A percentile compares a stretch with the other conserved stretches of the same genome.
phyloP scores from a whole-genome alignment of 1,284 basidiomycete genomes.

The Lignosus rhinocerotis region DNA sequence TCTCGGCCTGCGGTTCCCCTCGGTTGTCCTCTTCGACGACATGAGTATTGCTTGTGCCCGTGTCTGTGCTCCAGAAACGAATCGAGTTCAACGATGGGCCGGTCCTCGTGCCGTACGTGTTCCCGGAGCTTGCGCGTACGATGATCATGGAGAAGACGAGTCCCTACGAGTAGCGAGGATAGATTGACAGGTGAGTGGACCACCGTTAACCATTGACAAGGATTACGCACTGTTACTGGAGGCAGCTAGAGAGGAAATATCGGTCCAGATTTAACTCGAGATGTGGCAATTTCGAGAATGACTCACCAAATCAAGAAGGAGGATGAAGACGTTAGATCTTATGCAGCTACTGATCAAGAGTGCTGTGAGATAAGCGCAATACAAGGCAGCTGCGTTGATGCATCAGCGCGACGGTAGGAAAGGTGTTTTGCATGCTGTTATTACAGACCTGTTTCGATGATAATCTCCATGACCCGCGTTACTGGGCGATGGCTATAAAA shows the following conservation, averaged over 20 bases:
- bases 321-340: conserved; percentile 1
- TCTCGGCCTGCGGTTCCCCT: no score
- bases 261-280: background rate
- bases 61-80: background rate
- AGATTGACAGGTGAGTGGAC: no score
- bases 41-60: no score
- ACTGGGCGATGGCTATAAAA: background rate
- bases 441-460: conserved; percentile 5
- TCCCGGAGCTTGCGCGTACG: background rate
- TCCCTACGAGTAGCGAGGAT: background rate
- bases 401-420: no score
- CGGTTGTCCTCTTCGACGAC: no score
- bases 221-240: background rate
- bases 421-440: background rate
- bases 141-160: background rate
- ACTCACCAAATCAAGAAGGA: conserved; percentile 1
- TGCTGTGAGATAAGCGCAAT: conserved; percentile 1
- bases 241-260: background rate
- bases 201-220: no score
- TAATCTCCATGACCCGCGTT: background rate
- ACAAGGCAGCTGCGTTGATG: background rate
- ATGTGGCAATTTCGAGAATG: background rate
- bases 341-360: background rate
- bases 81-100: background rate
- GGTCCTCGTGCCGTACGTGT: background rate